Percentiles rank a stretch among this genome's conserved stretches.
Evolutionary conservation across 495 filamentous ascomycete genomes (phyloP).

Genomic region (Penicillium subrubescens): DNA sequence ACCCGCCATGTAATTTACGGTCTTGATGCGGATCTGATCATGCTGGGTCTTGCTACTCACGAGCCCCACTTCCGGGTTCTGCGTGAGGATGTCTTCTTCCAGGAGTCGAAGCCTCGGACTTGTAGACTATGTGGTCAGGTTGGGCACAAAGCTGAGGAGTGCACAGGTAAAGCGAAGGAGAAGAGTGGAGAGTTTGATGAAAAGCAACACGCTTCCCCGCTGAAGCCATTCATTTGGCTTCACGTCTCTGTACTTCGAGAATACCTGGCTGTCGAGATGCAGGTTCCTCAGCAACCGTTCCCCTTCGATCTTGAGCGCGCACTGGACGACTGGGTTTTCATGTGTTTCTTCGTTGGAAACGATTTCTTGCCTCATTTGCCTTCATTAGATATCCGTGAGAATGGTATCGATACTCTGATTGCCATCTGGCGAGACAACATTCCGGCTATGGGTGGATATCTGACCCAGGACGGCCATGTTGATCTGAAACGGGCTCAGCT

Average conservation of each 20-base stretch:
- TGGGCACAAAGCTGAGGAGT: constrained; percentile 83
- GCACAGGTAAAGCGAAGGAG: constrained; percentile 78
- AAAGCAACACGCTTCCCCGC: constrained; percentile 66
- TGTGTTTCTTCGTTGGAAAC: constrained; percentile 99
- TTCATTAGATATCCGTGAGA: constrained; percentile 93
- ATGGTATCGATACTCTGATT: constrained; percentile 94
- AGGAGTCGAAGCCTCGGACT: constrained; percentile 75
- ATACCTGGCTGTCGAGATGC: constrained; percentile 88
- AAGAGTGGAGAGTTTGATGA: constrained; percentile 85
- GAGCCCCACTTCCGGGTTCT: constrained; percentile 97
- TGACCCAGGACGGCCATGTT: constrained; percentile 92
- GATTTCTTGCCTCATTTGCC: constrained; percentile 98
- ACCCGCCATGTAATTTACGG: constrained; percentile 96
- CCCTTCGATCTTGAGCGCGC: constrained; percentile 90
- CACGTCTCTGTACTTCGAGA: constrained; percentile 90
- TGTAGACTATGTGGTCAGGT: constrained; percentile 89
- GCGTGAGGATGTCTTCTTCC: constrained; percentile 94
- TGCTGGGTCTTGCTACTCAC: constrained; percentile 95
- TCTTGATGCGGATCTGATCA: constrained; percentile 94
- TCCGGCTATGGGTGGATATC: constrained; percentile 86
- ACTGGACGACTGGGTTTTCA: constrained; percentile 99
- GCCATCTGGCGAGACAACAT: constrained; percentile 95
- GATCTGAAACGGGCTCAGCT: constrained; percentile 84
- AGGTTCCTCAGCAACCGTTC: constrained; percentile 76
- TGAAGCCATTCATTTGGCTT: constrained; percentile 98